Percentiles rank a stretch among this genome's conserved stretches.
These are phyloP conservation scores for Hemileccinum rubropunctum DNA, from an alignment of 768 basidiomycete species.

Conservation along the genomic window DNA sequence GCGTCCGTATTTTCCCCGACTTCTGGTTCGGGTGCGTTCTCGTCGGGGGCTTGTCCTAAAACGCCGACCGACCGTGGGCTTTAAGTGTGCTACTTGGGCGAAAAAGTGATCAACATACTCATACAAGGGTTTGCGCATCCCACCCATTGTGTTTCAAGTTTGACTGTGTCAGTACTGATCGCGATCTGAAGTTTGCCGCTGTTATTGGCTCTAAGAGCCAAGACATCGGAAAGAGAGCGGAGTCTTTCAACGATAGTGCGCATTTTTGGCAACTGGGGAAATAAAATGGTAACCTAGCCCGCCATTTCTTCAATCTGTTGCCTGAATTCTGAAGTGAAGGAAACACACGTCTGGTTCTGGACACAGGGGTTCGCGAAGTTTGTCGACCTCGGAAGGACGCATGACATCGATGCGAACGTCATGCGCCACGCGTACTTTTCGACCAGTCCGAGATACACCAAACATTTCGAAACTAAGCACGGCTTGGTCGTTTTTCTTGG, in stretches of 20 bases:
- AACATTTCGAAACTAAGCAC: conserved; percentile 76
- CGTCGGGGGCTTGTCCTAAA: conserved; percentile 28
- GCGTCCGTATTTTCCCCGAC: conserved; percentile 47
- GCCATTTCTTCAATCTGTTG: conserved; percentile 3
- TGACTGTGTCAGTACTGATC: conserved; percentile 68
- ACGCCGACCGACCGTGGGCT: conserved; percentile 1
- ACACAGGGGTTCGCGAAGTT: conserved; percentile 76
- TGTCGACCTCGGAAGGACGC: conserved; percentile 69
- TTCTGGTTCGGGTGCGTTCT: conserved; percentile 32
- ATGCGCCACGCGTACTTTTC: conserved; percentile 65
- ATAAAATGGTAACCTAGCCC: conserved; percentile 67
- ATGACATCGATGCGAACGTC: conserved; percentile 83
- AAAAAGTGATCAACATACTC: conserved; percentile 27
- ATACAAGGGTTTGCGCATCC: conserved; percentile 67
- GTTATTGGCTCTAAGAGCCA: conserved; percentile 68
- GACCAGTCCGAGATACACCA: conserved; percentile 60
- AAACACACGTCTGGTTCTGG: conserved; percentile 78
- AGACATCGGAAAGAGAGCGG: conserved; percentile 62
- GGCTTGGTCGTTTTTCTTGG: conserved; percentile 81
- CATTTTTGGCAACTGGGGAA: conserved; percentile 72
- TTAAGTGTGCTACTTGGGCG: neutral
- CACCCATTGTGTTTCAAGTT: conserved; percentile 76
- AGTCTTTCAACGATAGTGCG: conserved; percentile 79
- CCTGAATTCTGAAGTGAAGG: neutral
- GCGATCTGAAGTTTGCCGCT: conserved; percentile 53